Percentiles rank a stretch among this genome's conserved stretches.
phyloP scores from a whole-genome alignment of 139 green algal species.

The Medakamo hakoo region DNA sequence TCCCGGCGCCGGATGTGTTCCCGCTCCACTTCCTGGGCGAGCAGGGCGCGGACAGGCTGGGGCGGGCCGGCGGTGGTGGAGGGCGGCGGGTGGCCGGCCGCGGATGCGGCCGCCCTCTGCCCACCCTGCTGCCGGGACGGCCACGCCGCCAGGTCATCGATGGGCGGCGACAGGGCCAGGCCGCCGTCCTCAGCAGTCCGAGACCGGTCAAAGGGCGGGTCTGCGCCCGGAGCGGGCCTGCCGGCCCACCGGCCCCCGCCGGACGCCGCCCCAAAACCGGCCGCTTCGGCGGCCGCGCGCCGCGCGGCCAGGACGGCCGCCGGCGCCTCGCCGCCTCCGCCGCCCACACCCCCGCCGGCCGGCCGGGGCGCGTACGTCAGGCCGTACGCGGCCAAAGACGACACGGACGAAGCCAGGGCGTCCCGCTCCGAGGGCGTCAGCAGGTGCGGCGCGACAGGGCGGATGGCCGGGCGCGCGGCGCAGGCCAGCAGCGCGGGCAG shows the following conservation, averaged over 20 bases:
- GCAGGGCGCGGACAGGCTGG: not conserved
- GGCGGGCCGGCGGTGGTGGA: too few species aligned
- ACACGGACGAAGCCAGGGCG: slow-evolving; percentile 18
- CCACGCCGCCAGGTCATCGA: too few species aligned
- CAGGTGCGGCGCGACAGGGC: slow-evolving; percentile 40
- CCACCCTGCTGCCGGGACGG: not conserved
- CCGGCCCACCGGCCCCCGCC: too few species aligned
- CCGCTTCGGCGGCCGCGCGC: too few species aligned
- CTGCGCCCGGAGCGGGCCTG: too few species aligned
- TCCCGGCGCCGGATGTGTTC: not conserved
- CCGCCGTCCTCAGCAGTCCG: too few species aligned
- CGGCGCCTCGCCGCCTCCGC: not conserved
- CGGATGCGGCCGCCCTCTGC: not conserved
- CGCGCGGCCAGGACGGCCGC: too few species aligned
- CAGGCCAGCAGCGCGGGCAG: slow-evolving; percentile 37
- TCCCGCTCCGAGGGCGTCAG: slow-evolving; percentile 27
- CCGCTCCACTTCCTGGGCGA: not conserved
- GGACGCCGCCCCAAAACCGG: too few species aligned
- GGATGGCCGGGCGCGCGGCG: slow-evolving; percentile 20
- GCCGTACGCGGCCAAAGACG: slow-evolving; percentile 40
- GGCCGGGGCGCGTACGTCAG: slow-evolving; percentile 35
- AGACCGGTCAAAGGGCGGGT: too few species aligned
- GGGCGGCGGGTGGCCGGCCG: not conserved
- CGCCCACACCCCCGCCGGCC: not conserved
- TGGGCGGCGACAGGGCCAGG: too few species aligned